These are phyloP conservation scores for Penicillium coprophilum DNA, from an alignment of 495 filamentous ascomycete species.

Conservation along the genomic window DNA sequence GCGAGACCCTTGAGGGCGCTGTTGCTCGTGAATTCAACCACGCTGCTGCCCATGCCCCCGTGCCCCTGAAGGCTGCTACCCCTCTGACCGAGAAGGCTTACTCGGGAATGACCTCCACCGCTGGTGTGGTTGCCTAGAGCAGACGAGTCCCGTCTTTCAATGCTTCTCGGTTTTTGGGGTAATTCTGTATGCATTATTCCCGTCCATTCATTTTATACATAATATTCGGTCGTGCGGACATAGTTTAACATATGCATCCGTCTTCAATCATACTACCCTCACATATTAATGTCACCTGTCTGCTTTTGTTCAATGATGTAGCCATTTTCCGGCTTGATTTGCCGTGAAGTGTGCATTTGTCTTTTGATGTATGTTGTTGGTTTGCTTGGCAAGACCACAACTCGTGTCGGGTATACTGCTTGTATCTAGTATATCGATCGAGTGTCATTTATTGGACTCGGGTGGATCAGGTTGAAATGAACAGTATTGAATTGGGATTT, in stretches of 20 bases:
- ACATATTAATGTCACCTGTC: conserved; percentile 2
- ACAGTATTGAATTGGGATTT: neutral
- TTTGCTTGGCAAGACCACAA: neutral
- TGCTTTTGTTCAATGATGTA: neutral
- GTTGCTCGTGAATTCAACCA: conserved; percentile 40
- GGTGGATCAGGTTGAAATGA: neutral
- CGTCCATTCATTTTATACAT: conserved; percentile 15
- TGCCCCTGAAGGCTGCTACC: conserved; percentile 35
- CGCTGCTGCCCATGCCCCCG: conserved; percentile 18
- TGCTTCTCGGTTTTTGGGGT: conserved; percentile 9
- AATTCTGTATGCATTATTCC: conserved; percentile 3
- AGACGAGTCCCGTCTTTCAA: neutral
- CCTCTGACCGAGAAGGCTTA: conserved; percentile 24
- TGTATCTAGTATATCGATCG: neutral
- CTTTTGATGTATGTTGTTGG: neutral
- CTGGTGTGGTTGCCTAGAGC: conserved; percentile 39
- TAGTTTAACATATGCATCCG: conserved; percentile 9
- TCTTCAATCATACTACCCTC: neutral
- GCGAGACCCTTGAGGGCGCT: conserved; percentile 38
- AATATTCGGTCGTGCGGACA: conserved; percentile 5
- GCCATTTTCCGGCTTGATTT: neutral
- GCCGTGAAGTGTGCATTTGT: neutral
- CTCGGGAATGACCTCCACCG: conserved; percentile 26
- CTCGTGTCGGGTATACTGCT: neutral
- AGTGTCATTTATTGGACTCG: neutral